A percentile compares a stretch with the other conserved stretches of the same genome.
These are phyloP conservation scores for Dactylonectria macrodidyma DNA, from an alignment of 2,329 filamentous ascomycete species.

Conservation along the genomic window DNA sequence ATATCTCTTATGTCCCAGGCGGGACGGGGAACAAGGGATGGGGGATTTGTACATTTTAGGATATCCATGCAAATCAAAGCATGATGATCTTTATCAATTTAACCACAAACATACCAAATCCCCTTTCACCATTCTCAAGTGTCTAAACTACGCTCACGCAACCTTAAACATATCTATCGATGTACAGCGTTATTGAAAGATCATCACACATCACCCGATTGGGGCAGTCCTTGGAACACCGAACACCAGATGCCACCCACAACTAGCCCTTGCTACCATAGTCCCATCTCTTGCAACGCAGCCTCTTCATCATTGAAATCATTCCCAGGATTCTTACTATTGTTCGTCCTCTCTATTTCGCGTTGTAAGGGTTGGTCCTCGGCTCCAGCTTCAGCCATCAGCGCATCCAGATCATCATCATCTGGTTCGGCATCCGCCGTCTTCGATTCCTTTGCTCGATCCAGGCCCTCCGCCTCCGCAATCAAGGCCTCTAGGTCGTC, in stretches of 20 bases:
- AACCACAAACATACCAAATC: not conserved
- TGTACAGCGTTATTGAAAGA: too few relatives aligned
- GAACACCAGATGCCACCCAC: not conserved
- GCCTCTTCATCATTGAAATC: conserved; percentile 76
- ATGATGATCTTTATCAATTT: conserved; percentile 25
- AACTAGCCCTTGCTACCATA: conserved; percentile 58
- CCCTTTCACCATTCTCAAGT: not conserved
- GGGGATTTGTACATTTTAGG: conserved; percentile 37
- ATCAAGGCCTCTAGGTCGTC: conserved; percentile 70
- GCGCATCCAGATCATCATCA: conserved; percentile 66
- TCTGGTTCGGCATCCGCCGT: conserved; percentile 46
- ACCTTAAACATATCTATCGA: too few relatives aligned
- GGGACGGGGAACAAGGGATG: conserved; percentile 33
- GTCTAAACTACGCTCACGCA: too few relatives aligned
- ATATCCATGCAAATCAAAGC: conserved; percentile 40
- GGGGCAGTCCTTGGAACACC: conserved; percentile 7
- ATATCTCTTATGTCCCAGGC: conserved; percentile 34
- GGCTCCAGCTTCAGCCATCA: conserved; percentile 68
- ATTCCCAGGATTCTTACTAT: conserved; percentile 43
- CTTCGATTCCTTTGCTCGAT: conserved; percentile 26
- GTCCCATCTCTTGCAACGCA: conserved; percentile 75
- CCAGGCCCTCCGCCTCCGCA: conserved; percentile 60
- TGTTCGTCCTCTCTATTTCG: conserved; percentile 5
- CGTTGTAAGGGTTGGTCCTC: conserved; percentile 44
- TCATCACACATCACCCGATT: not conserved